A percentile compares a stretch with the other conserved stretches of the same genome.
These are phyloP conservation scores for Phytophthora idaei DNA, from an alignment of 352 stramenopile species.

Conservation along the genomic window DNA sequence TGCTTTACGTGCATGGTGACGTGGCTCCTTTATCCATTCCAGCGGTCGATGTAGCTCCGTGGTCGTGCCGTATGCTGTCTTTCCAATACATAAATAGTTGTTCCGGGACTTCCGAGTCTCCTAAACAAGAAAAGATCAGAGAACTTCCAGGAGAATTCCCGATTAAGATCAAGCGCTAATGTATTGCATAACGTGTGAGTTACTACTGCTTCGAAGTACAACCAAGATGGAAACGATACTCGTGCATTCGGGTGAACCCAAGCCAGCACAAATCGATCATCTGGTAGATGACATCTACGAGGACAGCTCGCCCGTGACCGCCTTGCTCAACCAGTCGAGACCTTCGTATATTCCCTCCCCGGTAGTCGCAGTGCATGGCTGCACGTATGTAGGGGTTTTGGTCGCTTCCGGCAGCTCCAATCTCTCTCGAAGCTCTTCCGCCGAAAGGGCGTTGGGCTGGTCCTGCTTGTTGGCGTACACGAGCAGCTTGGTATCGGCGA, in stretches of 20 bases:
- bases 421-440: constrained; percentile 37
- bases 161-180: neutral
- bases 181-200: neutral
- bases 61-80: no score
- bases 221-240: neutral
- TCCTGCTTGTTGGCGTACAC: constrained; percentile 67
- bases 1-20: no score
- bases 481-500: constrained; percentile 49
- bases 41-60: no score
- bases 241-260: neutral
- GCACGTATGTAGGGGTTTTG: constrained; percentile 41
- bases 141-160: no score
- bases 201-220: no score
- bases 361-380: constrained; percentile 35
- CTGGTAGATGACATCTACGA: constrained; percentile 9
- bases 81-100: no score
- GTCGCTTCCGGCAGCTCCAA: constrained; percentile 46
- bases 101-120: no score
- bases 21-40: no score
- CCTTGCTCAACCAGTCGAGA: constrained; percentile 54
- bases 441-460: constrained; percentile 32
- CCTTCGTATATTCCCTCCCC: constrained; percentile 55
- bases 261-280: neutral
- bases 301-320: constrained; percentile 29
- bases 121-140: no score